Evolutionary conservation across 495 filamentous ascomycete species (phyloP).

Genomic region (Neurospora africana): DNA sequence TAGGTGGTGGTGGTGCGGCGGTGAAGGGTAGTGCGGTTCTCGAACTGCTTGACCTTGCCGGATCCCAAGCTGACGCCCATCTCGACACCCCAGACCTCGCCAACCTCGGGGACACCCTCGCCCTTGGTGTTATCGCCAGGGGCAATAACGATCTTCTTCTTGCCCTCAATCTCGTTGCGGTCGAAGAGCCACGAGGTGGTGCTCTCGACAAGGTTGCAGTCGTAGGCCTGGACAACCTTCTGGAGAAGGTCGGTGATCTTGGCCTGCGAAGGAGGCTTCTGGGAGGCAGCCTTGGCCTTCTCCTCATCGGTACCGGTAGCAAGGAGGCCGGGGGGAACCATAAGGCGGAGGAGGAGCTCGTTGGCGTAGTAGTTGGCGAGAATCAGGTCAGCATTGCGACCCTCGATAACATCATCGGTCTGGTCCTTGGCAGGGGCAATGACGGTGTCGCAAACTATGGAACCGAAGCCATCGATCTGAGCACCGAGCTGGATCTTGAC

Average conservation of each 20-base stretch:
- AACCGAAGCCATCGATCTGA: constrained; percentile 94
- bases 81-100: constrained; percentile 97
- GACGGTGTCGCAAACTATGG: constrained; percentile 91
- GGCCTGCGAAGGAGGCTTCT: constrained; percentile 68
- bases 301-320: constrained; percentile 82
- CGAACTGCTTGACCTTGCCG: constrained; percentile 86
- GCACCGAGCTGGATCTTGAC: constrained; percentile 96
- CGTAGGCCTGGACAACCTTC: constrained; percentile 85
- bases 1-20: constrained; percentile 86
- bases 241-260: constrained; percentile 79
- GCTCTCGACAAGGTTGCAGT: constrained; percentile 89
- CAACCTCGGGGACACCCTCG: constrained; percentile 80
- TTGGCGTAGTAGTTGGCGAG: constrained; percentile 91
- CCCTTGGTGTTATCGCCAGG: constrained; percentile 81
- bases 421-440: constrained; percentile 52
- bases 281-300: constrained; percentile 78
- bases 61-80: constrained; percentile 81
- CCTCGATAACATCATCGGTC: constrained; percentile 48
- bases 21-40: constrained; percentile 82
- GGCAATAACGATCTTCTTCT: constrained; percentile 94
- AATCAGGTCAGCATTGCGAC: constrained; percentile 74
- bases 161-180: constrained; percentile 92
- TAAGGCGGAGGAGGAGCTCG: constrained; percentile 81
- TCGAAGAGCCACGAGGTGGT: constrained; percentile 94
- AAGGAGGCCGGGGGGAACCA: constrained; percentile 78